Base-by-base conservation (phyloP, 1,139 yeast genomes). In the Debaryomycetaceae sp. region DNA sequence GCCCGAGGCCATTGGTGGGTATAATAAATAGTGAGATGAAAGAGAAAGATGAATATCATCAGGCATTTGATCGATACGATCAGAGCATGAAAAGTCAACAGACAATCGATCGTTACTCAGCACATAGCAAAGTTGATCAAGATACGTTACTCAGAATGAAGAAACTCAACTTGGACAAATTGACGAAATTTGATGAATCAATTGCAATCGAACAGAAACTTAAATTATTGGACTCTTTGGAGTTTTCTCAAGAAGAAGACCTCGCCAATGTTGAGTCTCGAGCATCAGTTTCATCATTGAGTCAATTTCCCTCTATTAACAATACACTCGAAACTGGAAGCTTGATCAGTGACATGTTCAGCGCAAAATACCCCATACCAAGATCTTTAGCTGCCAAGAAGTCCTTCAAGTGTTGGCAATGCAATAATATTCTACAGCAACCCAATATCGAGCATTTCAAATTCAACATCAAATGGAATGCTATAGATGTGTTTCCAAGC, bases 401-500 rank as follows among this genome's bases (percentile, higher is more conserved):
- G 20, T 54, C 65, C 2, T 49, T 55, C 8, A 53, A 57, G 29
- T 72, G 78, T 48, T 39, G 49, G 39, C 57, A 52, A 27, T 72
- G 78, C 52, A 57, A 56, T 42, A 60, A 61, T 5, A 46, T 50
- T 9, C 49, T 72, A 8, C 47, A 57, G 24, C 45, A 55, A 13
- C 75, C 75, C 3, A 52, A 58, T 17, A 54, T 57, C 1, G 66
- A 62, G 5, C 68, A 72, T 3, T 59, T 63, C 47, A 71, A 70
- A 45, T 62, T 60, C 45, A 43, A 52, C 11, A 54, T 56, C 22
- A 65, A 62, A 46, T 68, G 65, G 55, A 61, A 64, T 46, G 75
- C 76, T 3, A 50, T 62, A 9, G 76, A 72, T 36, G 61, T 56
- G 29, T 40, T 70, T 43, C 77, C 77, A 4, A 44, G 54, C 3